Evolutionary conservation across 768 basidiomycete species (phyloP).

Genomic region (Asterophora parasitica): DNA sequence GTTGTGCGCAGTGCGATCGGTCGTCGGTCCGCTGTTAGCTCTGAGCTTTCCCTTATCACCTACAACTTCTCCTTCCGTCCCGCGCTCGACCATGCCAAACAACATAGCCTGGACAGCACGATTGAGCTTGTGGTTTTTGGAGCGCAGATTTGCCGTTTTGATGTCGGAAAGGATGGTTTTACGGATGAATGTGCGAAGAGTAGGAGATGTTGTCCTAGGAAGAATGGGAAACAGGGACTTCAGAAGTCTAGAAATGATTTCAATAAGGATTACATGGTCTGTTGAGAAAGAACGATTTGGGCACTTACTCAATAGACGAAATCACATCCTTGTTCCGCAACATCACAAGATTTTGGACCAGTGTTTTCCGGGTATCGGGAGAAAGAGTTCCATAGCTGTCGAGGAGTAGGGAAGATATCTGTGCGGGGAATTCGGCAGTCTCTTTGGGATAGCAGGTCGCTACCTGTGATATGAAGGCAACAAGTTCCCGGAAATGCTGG

Average conservation of each 20-base stretch:
- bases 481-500: slow-evolving; percentile 78
- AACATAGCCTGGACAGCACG: slow-evolving; percentile 93
- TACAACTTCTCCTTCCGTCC: slow-evolving; percentile 75
- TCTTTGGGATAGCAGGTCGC: slow-evolving; percentile 91
- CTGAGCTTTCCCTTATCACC: slow-evolving; percentile 82
- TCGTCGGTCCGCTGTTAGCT: slow-evolving; percentile 31
- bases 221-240: slow-evolving; percentile 92
- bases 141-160: slow-evolving; percentile 78
- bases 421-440: slow-evolving; percentile 79
- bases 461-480: slow-evolving; percentile 82
- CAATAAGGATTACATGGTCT: background rate
- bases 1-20: slow-evolving; percentile 35
- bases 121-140: slow-evolving; percentile 95
- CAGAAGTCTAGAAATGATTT: slow-evolving; percentile 57
- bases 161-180: slow-evolving; percentile 94
- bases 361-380: slow-evolving; percentile 76
- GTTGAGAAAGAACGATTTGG: slow-evolving; percentile 1
- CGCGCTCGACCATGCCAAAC: slow-evolving; percentile 93
- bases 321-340: slow-evolving; percentile 91
- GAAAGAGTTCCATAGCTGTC: slow-evolving; percentile 71
- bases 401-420: slow-evolving; percentile 73
- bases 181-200: slow-evolving; percentile 81
- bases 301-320: slow-evolving; percentile 81
- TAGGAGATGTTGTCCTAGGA: slow-evolving; percentile 85
- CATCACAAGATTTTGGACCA: slow-evolving; percentile 91